Evolutionary conservation across 345 rosid genomes (phyloP).

Genomic region (Eutrema japonicum): DNA sequence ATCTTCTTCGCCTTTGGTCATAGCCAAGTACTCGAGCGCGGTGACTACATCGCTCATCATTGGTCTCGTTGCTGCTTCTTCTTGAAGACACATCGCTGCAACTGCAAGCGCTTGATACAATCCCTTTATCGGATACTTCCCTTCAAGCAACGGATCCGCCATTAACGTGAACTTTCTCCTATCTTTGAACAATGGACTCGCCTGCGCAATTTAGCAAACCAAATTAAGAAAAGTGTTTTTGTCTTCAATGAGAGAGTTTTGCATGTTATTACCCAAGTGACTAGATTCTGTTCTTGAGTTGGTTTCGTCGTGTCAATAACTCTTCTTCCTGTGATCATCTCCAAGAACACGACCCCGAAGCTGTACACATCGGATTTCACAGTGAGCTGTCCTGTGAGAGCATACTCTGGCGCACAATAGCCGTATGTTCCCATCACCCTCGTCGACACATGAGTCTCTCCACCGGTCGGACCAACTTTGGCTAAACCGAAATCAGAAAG

Average conservation of each 20-base stretch:
- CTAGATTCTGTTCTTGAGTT: slow-evolving; percentile 68
- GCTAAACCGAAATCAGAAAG: slow-evolving; percentile 90
- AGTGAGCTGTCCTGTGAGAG: slow-evolving; percentile 70
- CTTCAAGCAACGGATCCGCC: slow-evolving; percentile 76
- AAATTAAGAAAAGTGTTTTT: neutral
- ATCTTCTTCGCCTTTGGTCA: slow-evolving; percentile 33
- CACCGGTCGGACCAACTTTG: slow-evolving; percentile 80
- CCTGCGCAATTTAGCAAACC: slow-evolving; percentile 50
- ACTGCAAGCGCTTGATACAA: slow-evolving; percentile 81
- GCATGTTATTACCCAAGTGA: slow-evolving; percentile 60
- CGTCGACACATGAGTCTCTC: slow-evolving; percentile 70
- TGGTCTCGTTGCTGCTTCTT: slow-evolving; percentile 67
- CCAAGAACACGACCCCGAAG: slow-evolving; percentile 81
- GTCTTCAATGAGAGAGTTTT: neutral
- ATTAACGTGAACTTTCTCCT: slow-evolving; percentile 62
- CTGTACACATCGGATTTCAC: slow-evolving; percentile 80
- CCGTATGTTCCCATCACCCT: slow-evolving; percentile 94
- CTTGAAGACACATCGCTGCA: slow-evolving; percentile 89
- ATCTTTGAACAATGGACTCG: slow-evolving; percentile 70
- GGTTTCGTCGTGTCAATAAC: slow-evolving; percentile 70
- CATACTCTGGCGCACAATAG: slow-evolving; percentile 82
- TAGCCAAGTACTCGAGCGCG: slow-evolving; percentile 67
- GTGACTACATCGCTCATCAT: slow-evolving; percentile 80
- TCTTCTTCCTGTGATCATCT: slow-evolving; percentile 81
- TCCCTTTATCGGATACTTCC: slow-evolving; percentile 59